Evolutionary conservation across 495 filamentous ascomycete genomes (phyloP).

Genomic region (Aspergillus funiculosus): DNA sequence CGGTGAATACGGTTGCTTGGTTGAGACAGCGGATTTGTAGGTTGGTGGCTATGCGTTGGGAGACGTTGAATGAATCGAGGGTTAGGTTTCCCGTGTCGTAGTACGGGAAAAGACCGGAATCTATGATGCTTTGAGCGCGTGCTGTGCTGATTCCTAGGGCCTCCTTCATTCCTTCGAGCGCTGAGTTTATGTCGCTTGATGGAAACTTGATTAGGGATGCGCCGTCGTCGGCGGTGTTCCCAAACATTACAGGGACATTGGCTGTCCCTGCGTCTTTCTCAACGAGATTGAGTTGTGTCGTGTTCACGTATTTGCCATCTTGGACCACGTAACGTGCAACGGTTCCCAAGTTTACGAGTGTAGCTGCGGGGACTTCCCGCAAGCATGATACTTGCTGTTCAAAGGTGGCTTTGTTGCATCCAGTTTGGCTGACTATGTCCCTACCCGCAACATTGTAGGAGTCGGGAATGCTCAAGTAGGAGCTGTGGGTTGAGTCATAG

Average conservation of each 20-base stretch:
- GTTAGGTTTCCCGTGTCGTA: conserved; percentile 37
- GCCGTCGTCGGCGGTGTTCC: conserved; percentile 36
- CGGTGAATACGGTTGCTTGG: conserved; percentile 41
- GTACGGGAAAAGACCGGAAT: conserved; percentile 37
- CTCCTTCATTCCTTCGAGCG: conserved; percentile 28
- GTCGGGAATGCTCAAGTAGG: conserved; percentile 33
- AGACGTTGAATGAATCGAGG: conserved; percentile 40
- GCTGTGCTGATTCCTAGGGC: conserved; percentile 29
- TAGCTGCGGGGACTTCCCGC: conserved; percentile 25
- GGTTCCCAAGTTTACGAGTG: conserved; percentile 24
- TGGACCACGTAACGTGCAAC: conserved; percentile 42
- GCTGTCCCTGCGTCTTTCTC: conserved; percentile 28
- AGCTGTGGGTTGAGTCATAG: conserved; percentile 37
- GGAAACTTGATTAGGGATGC: conserved; percentile 37
- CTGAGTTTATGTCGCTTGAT: conserved; percentile 22
- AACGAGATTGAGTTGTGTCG: conserved; percentile 30
- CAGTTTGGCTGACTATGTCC: conserved; percentile 31
- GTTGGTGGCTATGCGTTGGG: conserved; percentile 38
- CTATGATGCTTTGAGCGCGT: conserved; percentile 35
- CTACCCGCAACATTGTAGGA: conserved; percentile 34
- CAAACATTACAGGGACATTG: conserved; percentile 39
- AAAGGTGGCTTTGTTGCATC: conserved; percentile 30
- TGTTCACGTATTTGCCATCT: conserved; percentile 40
- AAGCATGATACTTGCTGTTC: conserved; percentile 35
- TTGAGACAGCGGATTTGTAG: conserved; percentile 41